Evolutionary conservation across 2,329 filamentous ascomycete species (phyloP).

Genomic region (Penicillium sp.): DNA sequence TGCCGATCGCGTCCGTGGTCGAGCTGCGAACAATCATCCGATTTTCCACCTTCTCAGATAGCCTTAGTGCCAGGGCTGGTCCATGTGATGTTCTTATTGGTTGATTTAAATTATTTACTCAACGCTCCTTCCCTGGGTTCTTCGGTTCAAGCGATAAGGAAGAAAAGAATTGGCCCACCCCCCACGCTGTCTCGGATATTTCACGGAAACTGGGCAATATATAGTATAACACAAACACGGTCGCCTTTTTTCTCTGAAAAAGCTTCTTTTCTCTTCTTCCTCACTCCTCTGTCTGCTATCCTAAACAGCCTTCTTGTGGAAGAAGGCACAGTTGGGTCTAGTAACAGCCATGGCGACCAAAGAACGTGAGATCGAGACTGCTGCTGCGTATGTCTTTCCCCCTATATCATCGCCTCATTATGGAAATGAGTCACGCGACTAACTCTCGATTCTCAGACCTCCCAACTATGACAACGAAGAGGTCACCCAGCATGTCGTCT

Average conservation of each 20-base stretch:
- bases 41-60: slow-evolving; percentile 14
- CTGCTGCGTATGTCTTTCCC: slow-evolving; percentile 21
- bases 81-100: not conserved
- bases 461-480: slow-evolving; percentile 21
- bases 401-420: not conserved
- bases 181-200: slow-evolving; percentile 19
- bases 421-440: not conserved
- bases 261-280: not conserved
- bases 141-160: slow-evolving; percentile 3
- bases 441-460: slow-evolving; percentile 12
- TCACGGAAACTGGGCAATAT: slow-evolving; percentile 20
- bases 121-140: slow-evolving; percentile 4
- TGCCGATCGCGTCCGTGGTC: slow-evolving; percentile 26
- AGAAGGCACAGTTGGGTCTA: slow-evolving; percentile 7
- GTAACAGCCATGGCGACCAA: slow-evolving; percentile 22
- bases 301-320: slow-evolving; percentile 5
- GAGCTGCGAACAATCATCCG: slow-evolving; percentile 18
- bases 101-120: slow-evolving; percentile 9
- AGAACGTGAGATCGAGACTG: slow-evolving; percentile 28
- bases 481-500: slow-evolving; percentile 12
- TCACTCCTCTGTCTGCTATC: slow-evolving; percentile 8
- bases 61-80: slow-evolving; percentile 1
- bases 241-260: slow-evolving; percentile 1
- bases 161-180: slow-evolving; percentile 3
- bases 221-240: slow-evolving; percentile 27